Percentiles rank a stretch among this genome's conserved stretches.
Conservation (phyloP, 805 yeast species). For the Pichia paraexigua region DNA sequence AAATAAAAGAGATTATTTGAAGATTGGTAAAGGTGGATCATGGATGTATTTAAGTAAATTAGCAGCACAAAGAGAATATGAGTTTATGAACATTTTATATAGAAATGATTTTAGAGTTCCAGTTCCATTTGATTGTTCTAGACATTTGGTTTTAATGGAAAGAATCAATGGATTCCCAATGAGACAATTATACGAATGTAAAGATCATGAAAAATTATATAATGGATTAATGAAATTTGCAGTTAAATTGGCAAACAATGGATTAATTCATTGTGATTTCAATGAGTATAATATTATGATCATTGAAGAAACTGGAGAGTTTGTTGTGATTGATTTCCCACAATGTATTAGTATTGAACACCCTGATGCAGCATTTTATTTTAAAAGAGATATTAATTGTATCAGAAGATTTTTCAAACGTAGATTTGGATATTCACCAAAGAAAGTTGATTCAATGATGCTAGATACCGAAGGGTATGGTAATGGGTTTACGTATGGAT, state of each 20-base stretch:
- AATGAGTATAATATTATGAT: slow-evolving; percentile 95
- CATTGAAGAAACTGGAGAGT: slow-evolving; percentile 51
- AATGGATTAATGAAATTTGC: slow-evolving; percentile 82
- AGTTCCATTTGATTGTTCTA: slow-evolving; percentile 75
- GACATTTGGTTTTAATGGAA: slow-evolving; percentile 93
- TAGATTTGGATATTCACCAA: slow-evolving; percentile 69
- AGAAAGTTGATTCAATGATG: slow-evolving; percentile 53
- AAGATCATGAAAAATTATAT: slow-evolving; percentile 63
- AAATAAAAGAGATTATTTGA: slow-evolving; percentile 86
- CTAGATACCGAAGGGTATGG: slow-evolving; percentile 74
- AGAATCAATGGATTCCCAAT: slow-evolving; percentile 83
- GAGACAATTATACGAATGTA: slow-evolving; percentile 71
- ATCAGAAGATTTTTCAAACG: slow-evolving; percentile 74
- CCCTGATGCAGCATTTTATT: slow-evolving; percentile 77
- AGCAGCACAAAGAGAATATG: slow-evolving; percentile 90
- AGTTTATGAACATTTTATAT: slow-evolving; percentile 72
- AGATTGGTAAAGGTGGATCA: slow-evolving; percentile 61
- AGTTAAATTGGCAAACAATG: slow-evolving; percentile 75
- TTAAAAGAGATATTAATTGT: slow-evolving; percentile 90
- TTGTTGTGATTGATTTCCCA: slow-evolving; percentile 95
- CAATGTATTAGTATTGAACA: slow-evolving; percentile 95
- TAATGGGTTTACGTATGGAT: slow-evolving; percentile 66
- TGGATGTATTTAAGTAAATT: slow-evolving; percentile 91
- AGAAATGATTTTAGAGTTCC: slow-evolving; percentile 82
- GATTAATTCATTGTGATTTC: slow-evolving; percentile 94